phyloP scores from a whole-genome alignment of 768 basidiomycete species.

The Pleurotus sapidus region DNA sequence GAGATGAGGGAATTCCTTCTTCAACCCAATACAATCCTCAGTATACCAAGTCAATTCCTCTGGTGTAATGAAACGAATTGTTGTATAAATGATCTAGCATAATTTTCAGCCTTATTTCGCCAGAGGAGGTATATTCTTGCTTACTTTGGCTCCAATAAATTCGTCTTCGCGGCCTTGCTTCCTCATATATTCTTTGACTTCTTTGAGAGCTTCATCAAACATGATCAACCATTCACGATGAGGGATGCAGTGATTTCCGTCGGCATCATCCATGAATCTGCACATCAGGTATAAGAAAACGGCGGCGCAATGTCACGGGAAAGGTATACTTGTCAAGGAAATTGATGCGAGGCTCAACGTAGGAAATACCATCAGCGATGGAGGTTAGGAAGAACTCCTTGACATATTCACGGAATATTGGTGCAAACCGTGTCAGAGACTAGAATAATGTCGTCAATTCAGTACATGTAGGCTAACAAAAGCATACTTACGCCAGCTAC shows the following conservation, averaged over 20 bases:
- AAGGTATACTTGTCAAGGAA: slow-evolving; percentile 64
- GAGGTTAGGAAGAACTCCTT: slow-evolving; percentile 59
- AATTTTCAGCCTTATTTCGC: too few relatives aligned
- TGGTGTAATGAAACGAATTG: slow-evolving; percentile 49
- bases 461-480: too few relatives aligned
- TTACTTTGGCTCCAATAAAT: slow-evolving; percentile 66
- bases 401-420: slow-evolving; percentile 60
- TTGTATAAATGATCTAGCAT: slow-evolving; percentile 80
- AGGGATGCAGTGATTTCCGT: slow-evolving; percentile 55
- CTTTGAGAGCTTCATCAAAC: slow-evolving; percentile 48
- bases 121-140: too few relatives aligned
- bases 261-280: slow-evolving; percentile 56
- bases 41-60: slow-evolving; percentile 63
- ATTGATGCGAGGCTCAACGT: slow-evolving; percentile 67
- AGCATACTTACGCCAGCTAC: slow-evolving; percentile 42
- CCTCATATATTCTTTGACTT: slow-evolving; percentile 51
- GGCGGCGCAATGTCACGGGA: too few relatives aligned
- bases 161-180: slow-evolving; percentile 52
- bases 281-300: too few relatives aligned
- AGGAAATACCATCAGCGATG: slow-evolving; percentile 69
- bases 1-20: slow-evolving; percentile 70
- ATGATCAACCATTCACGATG: slow-evolving; percentile 58
- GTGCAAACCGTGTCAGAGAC: slow-evolving; percentile 48
- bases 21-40: slow-evolving; percentile 74
- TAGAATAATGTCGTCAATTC: too few relatives aligned